phyloP scores from a whole-genome alignment of 2,329 filamentous ascomycete genomes.

The Capronia epimyces region DNA sequence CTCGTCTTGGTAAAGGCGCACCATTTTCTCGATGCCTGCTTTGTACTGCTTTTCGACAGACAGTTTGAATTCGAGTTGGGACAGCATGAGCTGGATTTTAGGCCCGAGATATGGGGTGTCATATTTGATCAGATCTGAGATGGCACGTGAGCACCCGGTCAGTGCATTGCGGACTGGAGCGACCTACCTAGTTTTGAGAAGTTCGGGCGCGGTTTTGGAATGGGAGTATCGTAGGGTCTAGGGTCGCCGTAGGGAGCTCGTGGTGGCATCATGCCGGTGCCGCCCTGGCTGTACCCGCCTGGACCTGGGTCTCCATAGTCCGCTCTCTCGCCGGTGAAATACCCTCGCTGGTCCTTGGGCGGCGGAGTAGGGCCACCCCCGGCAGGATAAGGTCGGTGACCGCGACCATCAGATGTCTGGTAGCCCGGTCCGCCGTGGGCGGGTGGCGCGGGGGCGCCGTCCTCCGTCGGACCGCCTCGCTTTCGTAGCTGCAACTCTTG shows the following conservation, averaged over 20 bases:
- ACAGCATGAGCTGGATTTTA: conserved; percentile 97
- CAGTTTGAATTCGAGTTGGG: conserved; percentile 96
- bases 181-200: conserved; percentile 88
- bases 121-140: conserved; percentile 90
- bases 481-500: conserved; percentile 79
- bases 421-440: conserved; percentile 39
- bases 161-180: not conserved
- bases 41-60: conserved; percentile 99
- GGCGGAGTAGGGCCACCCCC: conserved; percentile 58
- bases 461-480: conserved; percentile 46
- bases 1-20: conserved; percentile 93
- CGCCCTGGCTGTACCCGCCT: conserved; percentile 54
- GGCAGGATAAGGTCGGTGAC: conserved; percentile 19
- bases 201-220: conserved; percentile 74
- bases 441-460: conserved; percentile 48
- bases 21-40: conserved; percentile 98
- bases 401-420: conserved; percentile 31
- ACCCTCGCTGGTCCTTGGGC: conserved; percentile 60
- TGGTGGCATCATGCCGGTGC: conserved; percentile 71
- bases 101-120: conserved; percentile 92
- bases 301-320: conserved; percentile 57
- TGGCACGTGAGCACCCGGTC: conserved; percentile 8
- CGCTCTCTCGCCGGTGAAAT: conserved; percentile 51
- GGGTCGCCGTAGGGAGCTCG: conserved; percentile 72
- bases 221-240: conserved; percentile 56